phyloP scores from a whole-genome alignment of 2,329 filamentous ascomycete genomes.

The Thermomyces lanuginosus region DNA sequence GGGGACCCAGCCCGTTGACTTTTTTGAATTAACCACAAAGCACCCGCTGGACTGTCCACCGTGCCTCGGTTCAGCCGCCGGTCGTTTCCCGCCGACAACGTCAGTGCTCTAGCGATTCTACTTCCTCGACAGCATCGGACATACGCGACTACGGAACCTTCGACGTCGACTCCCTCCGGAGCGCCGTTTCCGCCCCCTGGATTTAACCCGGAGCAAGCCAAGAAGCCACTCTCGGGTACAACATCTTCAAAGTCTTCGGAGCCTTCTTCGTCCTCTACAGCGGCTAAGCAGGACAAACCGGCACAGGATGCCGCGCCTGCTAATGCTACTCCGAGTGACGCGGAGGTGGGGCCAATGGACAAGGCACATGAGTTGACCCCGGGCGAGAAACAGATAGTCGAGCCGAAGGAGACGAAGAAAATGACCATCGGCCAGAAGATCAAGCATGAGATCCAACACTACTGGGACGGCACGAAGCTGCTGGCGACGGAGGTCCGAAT shows the following conservation, averaged over 20 bases:
- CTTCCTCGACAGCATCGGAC: conserved; percentile 34
- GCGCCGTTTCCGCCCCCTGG: conserved; percentile 62
- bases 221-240: conserved; percentile 59
- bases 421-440: conserved; percentile 80
- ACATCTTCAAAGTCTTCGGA: conserved; percentile 14
- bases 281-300: conserved; percentile 14
- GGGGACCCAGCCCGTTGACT: too few species aligned
- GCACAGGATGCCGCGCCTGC: not conserved
- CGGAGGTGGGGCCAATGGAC: conserved; percentile 14
- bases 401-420: conserved; percentile 60
- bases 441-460: conserved; percentile 84
- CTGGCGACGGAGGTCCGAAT: conserved; percentile 84
- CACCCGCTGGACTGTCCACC: too few species aligned
- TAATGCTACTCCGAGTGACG: conserved; percentile 2
- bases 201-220: conserved; percentile 78
- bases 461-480: conserved; percentile 97
- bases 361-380: conserved; percentile 20
- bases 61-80: too few species aligned
- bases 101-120: conserved; percentile 42
- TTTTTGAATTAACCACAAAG: too few species aligned
- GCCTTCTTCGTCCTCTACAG: conserved; percentile 20
- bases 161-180: conserved; percentile 30
- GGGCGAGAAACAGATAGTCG: conserved; percentile 43
- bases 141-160: conserved; percentile 43
- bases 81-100: too few species aligned